Evolutionary conservation across 1,284 basidiomycete genomes (phyloP), one percentile per base, ranked within the genome.

Genomic region (Apiotrichum siamense): DNA sequence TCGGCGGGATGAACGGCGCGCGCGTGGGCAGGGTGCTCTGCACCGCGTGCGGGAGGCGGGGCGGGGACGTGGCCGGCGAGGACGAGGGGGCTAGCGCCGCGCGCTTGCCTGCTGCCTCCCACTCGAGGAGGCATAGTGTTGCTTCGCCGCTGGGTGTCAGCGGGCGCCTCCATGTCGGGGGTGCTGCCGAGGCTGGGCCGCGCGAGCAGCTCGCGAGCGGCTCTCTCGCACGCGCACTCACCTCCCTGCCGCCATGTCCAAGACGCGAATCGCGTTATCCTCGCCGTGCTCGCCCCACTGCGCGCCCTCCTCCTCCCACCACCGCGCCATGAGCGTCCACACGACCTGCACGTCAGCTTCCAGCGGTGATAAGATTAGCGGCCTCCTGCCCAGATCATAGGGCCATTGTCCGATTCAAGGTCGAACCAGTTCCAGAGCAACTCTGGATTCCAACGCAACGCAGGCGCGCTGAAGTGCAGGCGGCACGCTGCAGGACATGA

Each of bases 211-310:
- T 38, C 15, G 15, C 17, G 15, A 38, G 18, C 20, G 7, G 36
- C 15, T 38, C 7, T 7, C 15, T 20, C 36, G 36, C 15, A 20
- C n/a, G 9, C 37, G 18, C 10, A 49, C 66, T 18, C 42, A 77
- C 78, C 68, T 74, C 56, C 80, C 80, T 40, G 78, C 79, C 7
- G 80, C 80, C 68, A 80, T 71, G 58, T 81, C 80, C 35, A 80
- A 72, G 1, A 80, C 62, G 11, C 62, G 60, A 33, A 78, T 51
- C 10, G 43, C 55, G 25, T 33, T 50, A 15, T 36, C 17, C 21
- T 20, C 20, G 3, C 42, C 40, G 9, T 49, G 23, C 7, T 29
- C 21, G 9, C 38, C 51, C 26, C 57, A 62, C 25, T 64, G 40
- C 10, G 49, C 43, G 2, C 67, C 65, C 55, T 79, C 74, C 37